Conservation (phyloP, 192 early-diverging fungal species). For the Backusella luteola region DNA sequence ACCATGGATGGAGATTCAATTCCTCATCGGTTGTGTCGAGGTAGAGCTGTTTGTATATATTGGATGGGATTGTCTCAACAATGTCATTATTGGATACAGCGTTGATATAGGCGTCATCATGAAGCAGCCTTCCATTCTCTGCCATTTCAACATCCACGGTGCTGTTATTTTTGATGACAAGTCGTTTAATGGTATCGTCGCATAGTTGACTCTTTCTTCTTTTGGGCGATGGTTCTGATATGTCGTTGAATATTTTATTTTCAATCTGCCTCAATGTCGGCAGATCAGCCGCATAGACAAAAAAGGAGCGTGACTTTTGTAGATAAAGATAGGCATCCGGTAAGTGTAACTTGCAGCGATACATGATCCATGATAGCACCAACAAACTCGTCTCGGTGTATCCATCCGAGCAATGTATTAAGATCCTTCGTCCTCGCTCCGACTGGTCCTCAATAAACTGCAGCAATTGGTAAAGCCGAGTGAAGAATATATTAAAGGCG, state of each 20-base stretch:
- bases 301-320: slow-evolving; percentile 55
- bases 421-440: slow-evolving; percentile 27
- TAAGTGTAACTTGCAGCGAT: slow-evolving; percentile 39
- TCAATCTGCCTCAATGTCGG: slow-evolving; percentile 47
- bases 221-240: slow-evolving; percentile 21
- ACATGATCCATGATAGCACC: slow-evolving; percentile 49
- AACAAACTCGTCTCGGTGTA: slow-evolving; percentile 56
- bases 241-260: slow-evolving; percentile 24
- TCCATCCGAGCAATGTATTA: slow-evolving; percentile 59
- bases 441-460: slow-evolving; percentile 36
- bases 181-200: not conserved
- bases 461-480: slow-evolving; percentile 27
- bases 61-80: not conserved
- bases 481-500: slow-evolving; percentile 25
- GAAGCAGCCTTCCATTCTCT: not conserved
- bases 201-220: not conserved
- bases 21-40: not conserved
- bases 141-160: not conserved
- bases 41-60: not conserved
- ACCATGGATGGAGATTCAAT: slow-evolving; percentile 42
- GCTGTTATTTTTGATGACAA: not conserved
- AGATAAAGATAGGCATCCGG: slow-evolving; percentile 53
- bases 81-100: not conserved
- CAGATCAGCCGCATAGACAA: slow-evolving; percentile 53
- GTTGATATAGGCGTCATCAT: not conserved